These are phyloP conservation scores for Favolaschia claudopus DNA, from an alignment of 768 basidiomycete species.

Conservation along the genomic window DNA sequence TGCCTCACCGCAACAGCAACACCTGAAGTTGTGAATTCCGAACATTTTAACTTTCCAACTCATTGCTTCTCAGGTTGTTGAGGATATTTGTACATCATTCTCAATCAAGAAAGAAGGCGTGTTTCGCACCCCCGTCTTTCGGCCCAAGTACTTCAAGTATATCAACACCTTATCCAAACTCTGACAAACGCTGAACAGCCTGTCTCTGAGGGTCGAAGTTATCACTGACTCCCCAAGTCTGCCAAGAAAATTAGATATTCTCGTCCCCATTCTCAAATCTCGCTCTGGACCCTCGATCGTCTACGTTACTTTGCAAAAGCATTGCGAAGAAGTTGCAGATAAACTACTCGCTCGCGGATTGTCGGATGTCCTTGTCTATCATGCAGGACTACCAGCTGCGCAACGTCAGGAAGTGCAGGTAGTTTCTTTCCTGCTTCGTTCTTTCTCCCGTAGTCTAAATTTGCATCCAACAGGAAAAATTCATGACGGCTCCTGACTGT, in stretches of 20 bases:
- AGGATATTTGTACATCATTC: slow-evolving; percentile 54
- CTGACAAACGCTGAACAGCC: slow-evolving; percentile 31
- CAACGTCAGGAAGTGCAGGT: slow-evolving; percentile 45
- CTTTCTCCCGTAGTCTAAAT: not conserved
- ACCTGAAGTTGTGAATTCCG: no score
- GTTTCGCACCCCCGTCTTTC: slow-evolving; percentile 52
- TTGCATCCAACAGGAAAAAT: slow-evolving; percentile 25
- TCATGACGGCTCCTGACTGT: slow-evolving; percentile 47
- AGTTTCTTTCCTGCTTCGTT: not conserved
- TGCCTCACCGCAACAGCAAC: slow-evolving; percentile 58
- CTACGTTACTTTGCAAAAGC: slow-evolving; percentile 53
- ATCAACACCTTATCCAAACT: not conserved
- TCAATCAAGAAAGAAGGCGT: slow-evolving; percentile 48
- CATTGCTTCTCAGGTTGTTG: no score
- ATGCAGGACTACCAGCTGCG: slow-evolving; percentile 49
- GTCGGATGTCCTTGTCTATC: slow-evolving; percentile 40
- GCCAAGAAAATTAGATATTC: slow-evolving; percentile 42
- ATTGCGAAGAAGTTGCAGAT: slow-evolving; percentile 46
- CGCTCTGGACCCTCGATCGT: slow-evolving; percentile 52
- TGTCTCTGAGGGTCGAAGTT: slow-evolving; percentile 45
- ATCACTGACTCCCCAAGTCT: slow-evolving; percentile 37
- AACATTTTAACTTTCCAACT: no score
- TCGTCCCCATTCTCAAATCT: slow-evolving; percentile 44
- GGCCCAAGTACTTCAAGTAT: slow-evolving; percentile 45
- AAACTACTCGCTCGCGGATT: slow-evolving; percentile 39